These are phyloP conservation scores for Fraxinus albicans DNA, from an alignment of 305 asterid genomes.

Conservation along the genomic window DNA sequence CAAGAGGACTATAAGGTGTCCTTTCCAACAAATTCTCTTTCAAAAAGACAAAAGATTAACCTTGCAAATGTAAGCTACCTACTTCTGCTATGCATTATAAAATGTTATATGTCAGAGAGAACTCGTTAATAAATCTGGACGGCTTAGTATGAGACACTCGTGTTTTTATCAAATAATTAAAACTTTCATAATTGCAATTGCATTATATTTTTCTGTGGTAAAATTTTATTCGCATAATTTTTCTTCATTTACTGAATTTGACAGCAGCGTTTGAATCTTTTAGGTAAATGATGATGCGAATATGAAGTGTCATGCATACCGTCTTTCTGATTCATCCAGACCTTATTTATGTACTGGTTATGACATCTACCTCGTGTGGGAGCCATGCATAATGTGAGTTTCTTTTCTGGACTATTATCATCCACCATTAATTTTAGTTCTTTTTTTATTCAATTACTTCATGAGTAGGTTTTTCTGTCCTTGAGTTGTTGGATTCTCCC, in stretches of 20 bases:
- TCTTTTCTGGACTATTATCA: not conserved
- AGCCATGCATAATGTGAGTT: slow-evolving; percentile 71
- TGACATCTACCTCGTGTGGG: slow-evolving; percentile 93
- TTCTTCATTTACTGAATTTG: not conserved
- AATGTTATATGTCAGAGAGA: not conserved
- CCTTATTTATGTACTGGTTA: slow-evolving; percentile 95
- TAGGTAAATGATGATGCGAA: slow-evolving; percentile 30
- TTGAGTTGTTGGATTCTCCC: not conserved
- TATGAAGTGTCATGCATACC: slow-evolving; percentile 27
- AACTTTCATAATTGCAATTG: not conserved
- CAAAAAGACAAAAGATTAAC: slow-evolving; percentile 55
- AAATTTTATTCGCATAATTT: not conserved
- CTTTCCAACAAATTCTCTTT: slow-evolving; percentile 39
- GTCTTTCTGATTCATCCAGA: slow-evolving; percentile 34
- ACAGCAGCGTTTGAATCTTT: not conserved
- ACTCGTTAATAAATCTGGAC: not conserved
- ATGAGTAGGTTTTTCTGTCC: not conserved
- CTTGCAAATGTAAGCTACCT: slow-evolving; percentile 14
- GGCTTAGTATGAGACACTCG: not conserved
- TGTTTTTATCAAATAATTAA: not conserved
- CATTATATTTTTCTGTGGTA: not conserved
- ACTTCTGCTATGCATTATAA: not conserved
- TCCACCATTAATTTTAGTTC: not conserved
- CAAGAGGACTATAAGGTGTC: slow-evolving; percentile 35
- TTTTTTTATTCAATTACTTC: not conserved